Conservation (phyloP, 2,329 filamentous ascomycete species). For the Monosporascus sp. region DNA sequence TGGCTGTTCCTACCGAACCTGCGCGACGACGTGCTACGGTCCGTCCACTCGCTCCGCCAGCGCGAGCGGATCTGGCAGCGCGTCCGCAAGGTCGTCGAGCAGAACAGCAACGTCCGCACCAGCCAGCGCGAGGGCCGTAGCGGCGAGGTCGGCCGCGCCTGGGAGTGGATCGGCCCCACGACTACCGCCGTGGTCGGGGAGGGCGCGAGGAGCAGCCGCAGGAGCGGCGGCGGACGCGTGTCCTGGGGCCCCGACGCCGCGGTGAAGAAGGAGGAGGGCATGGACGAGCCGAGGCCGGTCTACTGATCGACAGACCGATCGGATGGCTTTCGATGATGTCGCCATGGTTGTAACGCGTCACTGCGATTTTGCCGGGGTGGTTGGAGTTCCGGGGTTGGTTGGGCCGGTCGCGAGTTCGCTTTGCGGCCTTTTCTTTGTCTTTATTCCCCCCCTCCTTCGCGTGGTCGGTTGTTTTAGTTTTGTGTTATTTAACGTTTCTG, state of each 20-base stretch:
- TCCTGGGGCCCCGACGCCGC: constrained; percentile 39
- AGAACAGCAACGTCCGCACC: constrained; percentile 85
- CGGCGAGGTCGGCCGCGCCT: constrained; percentile 61
- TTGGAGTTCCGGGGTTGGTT: no score
- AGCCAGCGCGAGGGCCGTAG: constrained; percentile 62
- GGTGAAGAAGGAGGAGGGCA: constrained; percentile 24
- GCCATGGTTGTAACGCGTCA: background rate
- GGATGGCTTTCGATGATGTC: background rate
- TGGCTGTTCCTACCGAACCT: constrained; percentile 86
- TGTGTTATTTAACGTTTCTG: no score
- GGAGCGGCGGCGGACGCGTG: constrained; percentile 35
- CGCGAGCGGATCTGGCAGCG: constrained; percentile 79
- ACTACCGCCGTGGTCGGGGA: constrained; percentile 40
- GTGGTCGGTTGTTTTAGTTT: no score
- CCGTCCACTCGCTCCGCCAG: constrained; percentile 70
- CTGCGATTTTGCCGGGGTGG: no score
- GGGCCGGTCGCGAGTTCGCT: no score
- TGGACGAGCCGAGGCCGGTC: constrained; percentile 33
- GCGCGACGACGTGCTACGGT: constrained; percentile 81
- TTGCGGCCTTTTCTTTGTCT: no score
- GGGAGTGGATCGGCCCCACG: constrained; percentile 65
- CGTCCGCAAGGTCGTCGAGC: constrained; percentile 80
- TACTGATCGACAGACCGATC: constrained; percentile 18
- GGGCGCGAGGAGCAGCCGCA: constrained; percentile 27
- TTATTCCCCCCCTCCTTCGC: no score